Evolutionary conservation across 192 early-diverging fungal genomes (phyloP), one percentile per base, ranked within the genome.

Genomic region (Linnemannia zychae): DNA sequence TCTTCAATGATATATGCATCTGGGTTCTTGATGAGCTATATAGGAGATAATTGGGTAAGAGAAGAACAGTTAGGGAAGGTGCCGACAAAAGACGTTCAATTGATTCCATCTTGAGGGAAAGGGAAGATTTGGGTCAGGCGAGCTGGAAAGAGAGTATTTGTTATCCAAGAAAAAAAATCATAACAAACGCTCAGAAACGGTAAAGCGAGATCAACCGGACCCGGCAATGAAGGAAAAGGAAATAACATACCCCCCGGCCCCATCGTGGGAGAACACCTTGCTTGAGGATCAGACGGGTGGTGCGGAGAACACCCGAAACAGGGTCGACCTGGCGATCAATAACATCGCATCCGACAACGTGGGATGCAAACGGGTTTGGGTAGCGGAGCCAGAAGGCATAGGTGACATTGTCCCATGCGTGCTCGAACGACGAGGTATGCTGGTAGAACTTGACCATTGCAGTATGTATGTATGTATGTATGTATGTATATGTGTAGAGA

Each of bases 351-450:
- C 96, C 88, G 63, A 99, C 87, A 22, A 99, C 99, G 88, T 99
- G 99, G 12, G 93, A 91, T 5, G 99, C 96, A 88, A 97, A 98
- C 34, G 99, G 99, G 87, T 99, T 99, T 65, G 99, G 99, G 89
- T 99, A 99, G 60, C 98, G 95, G 80, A 95, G 88, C 92, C 94
- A 97, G 74, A 99, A 96, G 28, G 97, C 97, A 72, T 91, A 92
- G 15, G 97, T 96, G 69, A 99, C 96, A 72, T 91, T 94, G 47
- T 91, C 90, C 96, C 96, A 97, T 50, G 94, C 91, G 77, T 94
- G 91, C 89, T 96, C 93, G 77, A 94, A 97, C 28, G 91, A 88
- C 74, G 91, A 93, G n/a, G 91, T 93, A 52, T 95, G 94, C 63
- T 96, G 93, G 82, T 93, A 97, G 75, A 97, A 95, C 72, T 95